Evolutionary conservation across 768 basidiomycete species (phyloP), one percentile per base, ranked within the genome.

Genomic region (Pleurotus pulmonarius): DNA sequence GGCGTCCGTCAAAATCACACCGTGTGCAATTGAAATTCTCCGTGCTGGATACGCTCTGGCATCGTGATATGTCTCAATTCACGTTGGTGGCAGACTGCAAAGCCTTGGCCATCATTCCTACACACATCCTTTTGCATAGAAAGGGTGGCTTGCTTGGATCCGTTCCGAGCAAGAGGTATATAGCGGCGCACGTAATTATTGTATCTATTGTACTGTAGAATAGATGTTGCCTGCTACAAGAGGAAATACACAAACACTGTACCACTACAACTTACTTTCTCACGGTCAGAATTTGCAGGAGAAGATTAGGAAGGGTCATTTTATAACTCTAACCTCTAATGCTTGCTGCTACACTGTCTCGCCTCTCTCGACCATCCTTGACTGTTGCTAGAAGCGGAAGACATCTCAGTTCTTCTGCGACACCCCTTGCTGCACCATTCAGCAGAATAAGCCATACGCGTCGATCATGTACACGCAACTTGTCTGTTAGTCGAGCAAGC

Each of bases 111-210:
- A 34, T 34, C 29, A 34, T 34, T 3, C 29, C 29, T 34, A 34
- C 29, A 2, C 11, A 34, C 29, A 22, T 24, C 51, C 20, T 52
- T 20, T 52, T 16, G 15, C 16, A 8, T 16, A n/a, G 48, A 34
- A 49, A 49, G 16, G 48, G 13, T 41, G 29, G 15, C 34, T 37
- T 39, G 34, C 11, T 15, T 11, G 38, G 37, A 22, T 52, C n/a
- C 39, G n/a, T n/a, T 39, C 51, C 11, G 41, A 52, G 51, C 51
- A 40, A 41, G 38, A 40, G 29, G 29, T 34, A 34, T 22, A 13
- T 52, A 39, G 51, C 20, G 51, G 51, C 51, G 51, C 51, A 40
- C 51, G 51, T 52, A 52, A 39, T 52, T 52, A 52, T 52, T 52
- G 38, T 52, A 52, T 52, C 37, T 52, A 52, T 52, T 41, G 39